Conservation (phyloP, 345 rosid species). For the Salix suchowensis region DNA sequence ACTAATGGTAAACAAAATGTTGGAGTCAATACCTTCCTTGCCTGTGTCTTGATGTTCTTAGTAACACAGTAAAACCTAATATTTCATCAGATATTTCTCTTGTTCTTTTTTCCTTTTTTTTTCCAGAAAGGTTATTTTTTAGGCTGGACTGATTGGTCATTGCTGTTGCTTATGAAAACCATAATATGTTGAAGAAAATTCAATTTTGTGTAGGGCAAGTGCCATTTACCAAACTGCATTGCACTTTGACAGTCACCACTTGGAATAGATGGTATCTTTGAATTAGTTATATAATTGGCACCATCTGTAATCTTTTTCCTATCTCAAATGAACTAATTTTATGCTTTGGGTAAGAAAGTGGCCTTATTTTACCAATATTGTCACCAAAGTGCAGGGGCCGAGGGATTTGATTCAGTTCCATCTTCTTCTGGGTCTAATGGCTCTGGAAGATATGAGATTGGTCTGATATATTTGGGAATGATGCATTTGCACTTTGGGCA, state of each 20-base stretch:
- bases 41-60: too few relatives aligned
- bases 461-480: conserved; percentile 83
- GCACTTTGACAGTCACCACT: neutral
- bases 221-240: neutral
- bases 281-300: neutral
- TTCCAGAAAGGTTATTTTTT: too few relatives aligned
- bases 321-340: neutral
- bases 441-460: conserved; percentile 76
- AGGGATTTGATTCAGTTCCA: conserved; percentile 74
- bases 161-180: too few relatives aligned
- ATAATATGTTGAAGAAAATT: too few relatives aligned
- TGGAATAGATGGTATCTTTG: neutral
- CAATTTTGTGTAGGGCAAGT: too few relatives aligned
- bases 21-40: too few relatives aligned
- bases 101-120: too few relatives aligned
- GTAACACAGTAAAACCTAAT: too few relatives aligned
- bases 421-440: conserved; percentile 47
- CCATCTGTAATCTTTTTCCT: neutral
- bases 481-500: conserved; percentile 96
- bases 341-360: conserved; percentile 3
- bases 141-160: too few relatives aligned
- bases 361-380: conserved; percentile 38
- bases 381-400: conserved; percentile 90
- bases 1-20: too few relatives aligned
- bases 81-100: too few relatives aligned